A percentile compares a stretch with the other conserved stretches of the same genome.
These are phyloP conservation scores for Paradendryphiella salina DNA, from an alignment of 2,329 filamentous ascomycete genomes.

Conservation along the genomic window DNA sequence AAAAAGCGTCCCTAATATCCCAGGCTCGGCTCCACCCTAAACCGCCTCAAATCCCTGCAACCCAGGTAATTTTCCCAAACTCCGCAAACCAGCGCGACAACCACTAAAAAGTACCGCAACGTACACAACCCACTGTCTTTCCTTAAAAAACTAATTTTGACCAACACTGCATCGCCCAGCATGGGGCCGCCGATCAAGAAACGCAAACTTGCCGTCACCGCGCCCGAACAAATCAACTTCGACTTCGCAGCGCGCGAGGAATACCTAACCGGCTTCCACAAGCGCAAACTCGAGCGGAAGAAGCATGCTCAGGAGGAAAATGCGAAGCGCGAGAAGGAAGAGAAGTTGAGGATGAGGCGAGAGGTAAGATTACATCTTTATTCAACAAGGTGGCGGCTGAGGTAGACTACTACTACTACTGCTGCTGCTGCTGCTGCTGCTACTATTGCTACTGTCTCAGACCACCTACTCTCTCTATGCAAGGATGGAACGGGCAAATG, in stretches of 20 bases:
- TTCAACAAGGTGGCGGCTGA: no score
- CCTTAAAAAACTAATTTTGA: background rate
- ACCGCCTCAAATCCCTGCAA: slow-evolving; percentile 25
- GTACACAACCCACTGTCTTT: background rate
- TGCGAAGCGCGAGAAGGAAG: slow-evolving; percentile 73
- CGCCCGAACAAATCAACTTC: slow-evolving; percentile 81
- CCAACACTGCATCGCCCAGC: background rate
- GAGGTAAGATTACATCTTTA: slow-evolving; percentile 62
- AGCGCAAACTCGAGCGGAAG: slow-evolving; percentile 83
- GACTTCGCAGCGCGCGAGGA: slow-evolving; percentile 78
- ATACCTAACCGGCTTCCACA: slow-evolving; percentile 94
- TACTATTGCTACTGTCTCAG: background rate
- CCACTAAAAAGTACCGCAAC: slow-evolving; percentile 1
- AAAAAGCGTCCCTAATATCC: no score
- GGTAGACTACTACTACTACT: no score
- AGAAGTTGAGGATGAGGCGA: slow-evolving; percentile 72
- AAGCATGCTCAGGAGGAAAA: slow-evolving; percentile 85
- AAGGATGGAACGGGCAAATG: background rate
- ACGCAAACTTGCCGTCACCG: slow-evolving; percentile 44
- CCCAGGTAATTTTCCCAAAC: slow-evolving; percentile 25
- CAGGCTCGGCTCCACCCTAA: slow-evolving; percentile 14
- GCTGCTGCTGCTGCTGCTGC: no score
- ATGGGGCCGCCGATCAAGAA: slow-evolving; percentile 39
- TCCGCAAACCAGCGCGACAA: slow-evolving; percentile 12
- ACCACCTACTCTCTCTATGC: no score